Percentiles rank a stretch among this genome's conserved stretches.
These are phyloP conservation scores for Candida adriatica DNA, from an alignment of 805 yeast species.

Conservation along the genomic window DNA sequence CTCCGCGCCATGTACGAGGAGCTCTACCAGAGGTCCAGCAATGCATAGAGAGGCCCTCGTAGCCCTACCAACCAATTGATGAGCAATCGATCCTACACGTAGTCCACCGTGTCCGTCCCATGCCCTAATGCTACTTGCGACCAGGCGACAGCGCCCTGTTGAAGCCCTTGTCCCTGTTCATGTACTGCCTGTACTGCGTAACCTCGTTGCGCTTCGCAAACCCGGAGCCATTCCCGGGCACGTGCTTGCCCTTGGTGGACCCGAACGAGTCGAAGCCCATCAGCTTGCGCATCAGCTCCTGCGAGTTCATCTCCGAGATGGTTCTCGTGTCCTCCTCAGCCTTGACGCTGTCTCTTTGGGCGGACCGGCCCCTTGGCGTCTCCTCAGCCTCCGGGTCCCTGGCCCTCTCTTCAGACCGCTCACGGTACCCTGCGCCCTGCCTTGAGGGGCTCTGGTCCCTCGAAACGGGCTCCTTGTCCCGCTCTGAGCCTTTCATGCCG, in stretches of 20 bases:
- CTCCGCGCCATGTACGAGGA: conserved; percentile 55
- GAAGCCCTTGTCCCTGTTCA: conserved; percentile 51
- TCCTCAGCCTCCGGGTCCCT: too few relatives aligned
- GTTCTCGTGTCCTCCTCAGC: conserved; percentile 15
- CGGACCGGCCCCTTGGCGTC: too few relatives aligned
- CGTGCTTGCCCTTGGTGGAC: conserved; percentile 51
- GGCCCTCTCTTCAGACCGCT: too few relatives aligned
- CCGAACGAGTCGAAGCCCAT: conserved; percentile 57
- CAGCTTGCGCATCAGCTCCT: conserved; percentile 30
- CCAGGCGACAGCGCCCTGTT: conserved; percentile 49
- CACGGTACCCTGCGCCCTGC: too few relatives aligned
- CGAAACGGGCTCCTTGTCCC: too few relatives aligned
- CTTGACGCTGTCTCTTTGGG: too few relatives aligned
- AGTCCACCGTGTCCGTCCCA: too few relatives aligned
- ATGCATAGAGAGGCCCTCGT: neutral
- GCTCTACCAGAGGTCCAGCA: conserved; percentile 24
- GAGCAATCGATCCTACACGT: too few relatives aligned
- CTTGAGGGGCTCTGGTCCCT: too few relatives aligned
- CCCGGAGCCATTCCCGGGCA: conserved; percentile 40
- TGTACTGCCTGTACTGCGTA: conserved; percentile 50
- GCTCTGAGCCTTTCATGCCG: too few relatives aligned
- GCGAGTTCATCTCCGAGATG: conserved; percentile 20
- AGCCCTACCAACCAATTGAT: too few relatives aligned
- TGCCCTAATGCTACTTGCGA: too few relatives aligned
- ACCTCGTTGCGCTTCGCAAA: conserved; percentile 31